phyloP scores from a whole-genome alignment of 345 rosid genomes.

The Noccaea caerulescens region DNA sequence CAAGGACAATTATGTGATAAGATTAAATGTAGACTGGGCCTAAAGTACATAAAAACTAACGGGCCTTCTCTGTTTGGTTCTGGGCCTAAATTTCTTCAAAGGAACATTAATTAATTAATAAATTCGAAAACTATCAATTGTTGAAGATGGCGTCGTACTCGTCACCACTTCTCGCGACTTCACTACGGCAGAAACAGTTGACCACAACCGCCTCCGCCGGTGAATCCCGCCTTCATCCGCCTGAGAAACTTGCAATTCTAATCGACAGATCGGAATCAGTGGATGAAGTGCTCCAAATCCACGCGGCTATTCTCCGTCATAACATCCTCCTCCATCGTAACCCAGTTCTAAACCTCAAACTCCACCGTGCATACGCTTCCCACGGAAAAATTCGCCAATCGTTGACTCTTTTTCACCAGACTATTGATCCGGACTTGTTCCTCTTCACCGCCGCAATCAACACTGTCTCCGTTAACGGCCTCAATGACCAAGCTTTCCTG shows the following conservation, averaged over 20 bases:
- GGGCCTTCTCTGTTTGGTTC: not conserved
- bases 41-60: not conserved
- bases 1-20: not conserved
- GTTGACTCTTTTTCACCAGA: conserved; percentile 57
- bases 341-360: conserved; percentile 72
- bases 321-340: conserved; percentile 52
- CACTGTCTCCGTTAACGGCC: conserved; percentile 48
- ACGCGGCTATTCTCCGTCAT: conserved; percentile 70
- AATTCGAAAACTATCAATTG: not conserved
- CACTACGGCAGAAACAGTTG: conserved; percentile 33
- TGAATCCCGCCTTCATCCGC: conserved; percentile 40
- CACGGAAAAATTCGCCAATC: conserved; percentile 55
- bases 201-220: conserved; percentile 4
- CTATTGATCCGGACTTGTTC: conserved; percentile 55
- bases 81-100: not conserved
- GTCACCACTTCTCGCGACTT: conserved; percentile 37
- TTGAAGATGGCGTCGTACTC: conserved; percentile 44
- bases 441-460: conserved; percentile 69
- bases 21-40: not conserved
- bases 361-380: conserved; percentile 81
- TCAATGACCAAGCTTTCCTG: conserved; percentile 51
- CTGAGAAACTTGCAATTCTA: conserved; percentile 52
- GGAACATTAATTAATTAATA: not conserved
- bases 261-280: conserved; percentile 55
- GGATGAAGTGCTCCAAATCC: conserved; percentile 59